Evolutionary conservation across 345 rosid genomes (phyloP).

Genomic region (Acer yangbiense): DNA sequence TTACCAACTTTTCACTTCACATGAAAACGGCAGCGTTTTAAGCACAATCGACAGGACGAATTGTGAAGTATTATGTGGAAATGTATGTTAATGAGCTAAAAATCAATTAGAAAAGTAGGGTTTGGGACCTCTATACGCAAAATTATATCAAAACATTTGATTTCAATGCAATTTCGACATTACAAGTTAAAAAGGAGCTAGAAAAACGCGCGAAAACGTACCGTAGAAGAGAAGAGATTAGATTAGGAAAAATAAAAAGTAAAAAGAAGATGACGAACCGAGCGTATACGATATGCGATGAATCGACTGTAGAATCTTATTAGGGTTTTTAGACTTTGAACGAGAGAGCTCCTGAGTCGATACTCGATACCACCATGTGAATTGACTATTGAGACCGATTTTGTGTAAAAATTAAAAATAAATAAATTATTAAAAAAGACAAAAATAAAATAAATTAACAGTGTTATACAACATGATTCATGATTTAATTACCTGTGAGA

Average conservation of each 20-base stretch:
- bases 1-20: neutral
- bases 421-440: too few species aligned
- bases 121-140: neutral
- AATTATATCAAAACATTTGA: neutral
- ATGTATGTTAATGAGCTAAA: neutral
- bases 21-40: neutral
- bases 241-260: too few species aligned
- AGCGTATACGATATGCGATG: neutral
- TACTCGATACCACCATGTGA: neutral
- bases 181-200: neutral
- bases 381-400: neutral
- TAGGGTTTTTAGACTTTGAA: neutral
- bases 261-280: constrained; percentile 5
- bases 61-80: too few species aligned
- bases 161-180: neutral
- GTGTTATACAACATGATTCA: too few species aligned
- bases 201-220: too few species aligned
- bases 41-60: neutral
- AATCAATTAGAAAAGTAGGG: neutral
- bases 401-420: too few species aligned
- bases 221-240: too few species aligned
- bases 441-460: too few species aligned
- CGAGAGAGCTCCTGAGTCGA: neutral
- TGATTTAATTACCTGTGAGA: too few species aligned
- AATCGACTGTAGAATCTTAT: neutral